phyloP scores from a whole-genome alignment of 2,329 filamentous ascomycete species.

The Talaromyces sp. region DNA sequence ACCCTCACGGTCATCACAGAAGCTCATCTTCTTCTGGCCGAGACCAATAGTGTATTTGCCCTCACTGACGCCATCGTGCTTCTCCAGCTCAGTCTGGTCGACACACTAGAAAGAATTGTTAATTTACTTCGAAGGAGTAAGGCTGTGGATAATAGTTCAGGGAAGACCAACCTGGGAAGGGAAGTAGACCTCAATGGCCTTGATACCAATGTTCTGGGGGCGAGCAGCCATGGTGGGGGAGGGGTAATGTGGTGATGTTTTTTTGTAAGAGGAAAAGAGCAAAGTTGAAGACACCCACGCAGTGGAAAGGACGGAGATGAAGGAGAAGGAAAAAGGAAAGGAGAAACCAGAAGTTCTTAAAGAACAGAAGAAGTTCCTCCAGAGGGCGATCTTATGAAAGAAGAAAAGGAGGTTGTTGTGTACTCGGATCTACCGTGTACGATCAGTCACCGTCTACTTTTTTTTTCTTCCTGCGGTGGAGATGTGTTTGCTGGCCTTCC shows the following conservation, averaged over 20 bases:
- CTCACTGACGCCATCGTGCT: slow-evolving; percentile 78
- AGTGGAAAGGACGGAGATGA: slow-evolving; percentile 3
- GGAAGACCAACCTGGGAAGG: slow-evolving; percentile 73
- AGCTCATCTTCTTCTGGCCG: slow-evolving; percentile 89
- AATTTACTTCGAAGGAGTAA: slow-evolving; percentile 5
- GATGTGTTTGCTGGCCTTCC: slow-evolving; percentile 9
- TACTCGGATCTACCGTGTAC: slow-evolving; percentile 34
- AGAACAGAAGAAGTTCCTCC: not conserved
- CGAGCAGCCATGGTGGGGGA: slow-evolving; percentile 66
- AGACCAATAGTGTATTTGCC: slow-evolving; percentile 92
- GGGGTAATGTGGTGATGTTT: slow-evolving; percentile 16
- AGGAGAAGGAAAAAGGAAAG: not conserved
- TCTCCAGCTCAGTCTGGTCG: slow-evolving; percentile 79
- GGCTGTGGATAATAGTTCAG: not conserved
- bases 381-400: slow-evolving; percentile 3
- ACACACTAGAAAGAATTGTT: slow-evolving; percentile 64
- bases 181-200: slow-evolving; percentile 90
- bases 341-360: slow-evolving; percentile 5
- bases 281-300: slow-evolving; percentile 9
- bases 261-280: slow-evolving; percentile 4
- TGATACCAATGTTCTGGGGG: slow-evolving; percentile 87
- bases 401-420: slow-evolving; percentile 23
- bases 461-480: slow-evolving; percentile 12
- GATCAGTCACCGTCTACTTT: slow-evolving; percentile 27
- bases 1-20: slow-evolving; percentile 89